Base-by-base conservation (phyloP, 768 basidiomycete genomes). In the Lyophyllum semitale region DNA sequence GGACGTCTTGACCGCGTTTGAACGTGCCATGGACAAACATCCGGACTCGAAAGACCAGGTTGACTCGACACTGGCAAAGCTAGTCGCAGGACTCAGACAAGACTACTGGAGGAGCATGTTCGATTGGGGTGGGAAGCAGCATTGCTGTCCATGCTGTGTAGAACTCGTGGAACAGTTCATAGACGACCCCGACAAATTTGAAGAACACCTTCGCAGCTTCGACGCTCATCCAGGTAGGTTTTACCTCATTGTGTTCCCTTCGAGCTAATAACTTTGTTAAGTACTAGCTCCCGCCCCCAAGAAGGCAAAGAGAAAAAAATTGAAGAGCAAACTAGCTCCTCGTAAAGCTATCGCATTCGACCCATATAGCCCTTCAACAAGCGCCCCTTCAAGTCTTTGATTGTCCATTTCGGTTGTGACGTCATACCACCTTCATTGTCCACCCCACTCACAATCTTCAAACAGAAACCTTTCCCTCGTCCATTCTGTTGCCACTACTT, bases 91-190 rank as follows among this genome's bases (percentile, higher is more conserved):
- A 35, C 54, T 63, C n/a, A 58, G 59, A 43, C 59, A 51, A 29
- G 53, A 60, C 25, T 63, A 60, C 35, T 58, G 62, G 62, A 54
- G 41, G 47, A 57, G 49, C n/a, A 58, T 58, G 57, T 51, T 63
- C 25, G 45, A 53, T 22, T 58, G 53, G 51, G 51, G 62, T 20
- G 55, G 54, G 41, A 58, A 55, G 49, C 43, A 55, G 42, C 51
- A 43, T 15, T 51, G 54, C 29, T 60, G 59, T 37, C 59, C 62
- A n/a, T 63, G 56, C 18, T 63, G 62, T 22, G 57, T 53, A 9
- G 48, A 53, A 22, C 51, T 58, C 18, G 56, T 63, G 26, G 42
- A 55, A 22, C 53, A 57, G 45, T 55, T 55, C 23, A 51, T 60
- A 3, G 55, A 52, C 2, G 53, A 57, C 33, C 59, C 55, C 17